These are phyloP conservation scores for Coccomyxa sp. DNA, from an alignment of 139 green algal genomes.

Conservation along the genomic window DNA sequence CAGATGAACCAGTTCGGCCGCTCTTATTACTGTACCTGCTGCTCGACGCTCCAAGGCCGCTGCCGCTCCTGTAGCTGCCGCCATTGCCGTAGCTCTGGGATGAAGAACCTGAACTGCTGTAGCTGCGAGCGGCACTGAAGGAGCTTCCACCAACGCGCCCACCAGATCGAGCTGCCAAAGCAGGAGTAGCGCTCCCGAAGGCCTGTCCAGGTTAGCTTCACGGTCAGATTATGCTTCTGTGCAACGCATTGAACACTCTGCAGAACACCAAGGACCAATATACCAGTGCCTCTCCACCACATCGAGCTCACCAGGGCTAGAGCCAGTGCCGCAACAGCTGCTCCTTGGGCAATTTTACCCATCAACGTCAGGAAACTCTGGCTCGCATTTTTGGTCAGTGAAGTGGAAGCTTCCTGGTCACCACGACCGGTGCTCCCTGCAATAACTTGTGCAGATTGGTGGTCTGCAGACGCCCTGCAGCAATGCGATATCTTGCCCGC, in stretches of 20 bases:
- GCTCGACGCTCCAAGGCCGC: no score
- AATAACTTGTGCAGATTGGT: no score
- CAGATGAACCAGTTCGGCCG: neutral
- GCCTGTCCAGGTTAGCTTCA: neutral
- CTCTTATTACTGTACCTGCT: no score
- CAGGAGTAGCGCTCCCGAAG: neutral
- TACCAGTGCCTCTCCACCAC: neutral
- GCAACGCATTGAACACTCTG: no score
- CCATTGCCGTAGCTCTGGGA: conserved; percentile 1
- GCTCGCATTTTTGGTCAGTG: no score
- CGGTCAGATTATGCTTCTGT: no score
- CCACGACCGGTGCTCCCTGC: no score
- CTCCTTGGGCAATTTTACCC: neutral
- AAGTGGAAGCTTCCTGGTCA: no score
- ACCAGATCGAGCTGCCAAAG: conserved; percentile 36
- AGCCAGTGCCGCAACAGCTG: conserved; percentile 1
- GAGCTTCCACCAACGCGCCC: conserved; percentile 38
- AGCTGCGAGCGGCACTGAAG: conserved; percentile 28
- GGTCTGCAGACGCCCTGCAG: no score
- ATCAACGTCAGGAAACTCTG: no score
- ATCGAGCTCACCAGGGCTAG: neutral
- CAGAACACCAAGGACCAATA: no score
- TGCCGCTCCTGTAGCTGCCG: neutral
- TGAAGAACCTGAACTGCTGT: neutral
- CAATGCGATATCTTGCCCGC: no score